Percentiles rank a stretch among this genome's conserved stretches.
phyloP scores from a whole-genome alignment of 176 grass and related monocot species.

The Aegilops longissima region DNA sequence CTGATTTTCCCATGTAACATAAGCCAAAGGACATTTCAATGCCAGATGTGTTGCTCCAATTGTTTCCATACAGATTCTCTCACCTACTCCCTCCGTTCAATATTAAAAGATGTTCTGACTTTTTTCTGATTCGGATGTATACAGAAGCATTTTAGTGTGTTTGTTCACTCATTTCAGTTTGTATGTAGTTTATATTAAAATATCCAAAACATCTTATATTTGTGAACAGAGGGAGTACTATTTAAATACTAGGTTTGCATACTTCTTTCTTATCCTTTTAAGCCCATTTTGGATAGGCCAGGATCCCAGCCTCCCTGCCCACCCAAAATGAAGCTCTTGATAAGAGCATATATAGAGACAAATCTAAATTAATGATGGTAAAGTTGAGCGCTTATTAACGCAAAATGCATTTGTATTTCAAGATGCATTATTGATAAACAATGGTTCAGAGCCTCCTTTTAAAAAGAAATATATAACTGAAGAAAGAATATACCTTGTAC shows the following conservation, averaged over 20 bases:
- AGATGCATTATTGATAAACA: constrained; percentile 4
- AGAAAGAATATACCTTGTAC: constrained; percentile 82
- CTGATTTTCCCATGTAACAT: background rate
- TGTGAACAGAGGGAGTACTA: too few species aligned
- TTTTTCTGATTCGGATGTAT: too few species aligned
- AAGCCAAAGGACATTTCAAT: background rate
- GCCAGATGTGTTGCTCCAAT: background rate
- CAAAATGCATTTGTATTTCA: constrained; percentile 12
- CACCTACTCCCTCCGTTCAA: background rate
- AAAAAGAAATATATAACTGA: background rate
- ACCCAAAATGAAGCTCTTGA: background rate
- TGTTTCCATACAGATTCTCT: background rate
- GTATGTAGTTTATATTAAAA: too few species aligned
- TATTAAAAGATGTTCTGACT: too few species aligned
- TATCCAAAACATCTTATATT: too few species aligned
- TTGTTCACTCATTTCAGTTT: too few species aligned
- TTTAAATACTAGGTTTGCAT: constrained; percentile 22
- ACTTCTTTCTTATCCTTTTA: background rate
- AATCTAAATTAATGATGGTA: constrained; percentile 9
- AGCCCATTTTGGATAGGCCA: constrained; percentile 22
- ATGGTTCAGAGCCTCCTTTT: background rate
- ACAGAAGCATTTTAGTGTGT: too few species aligned
- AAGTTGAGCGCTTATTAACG: background rate
- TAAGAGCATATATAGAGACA: constrained; percentile 15
- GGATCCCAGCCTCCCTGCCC: background rate